These are phyloP conservation scores for Boletus coccyginus DNA, from an alignment of 768 basidiomycete species.

Conservation along the genomic window DNA sequence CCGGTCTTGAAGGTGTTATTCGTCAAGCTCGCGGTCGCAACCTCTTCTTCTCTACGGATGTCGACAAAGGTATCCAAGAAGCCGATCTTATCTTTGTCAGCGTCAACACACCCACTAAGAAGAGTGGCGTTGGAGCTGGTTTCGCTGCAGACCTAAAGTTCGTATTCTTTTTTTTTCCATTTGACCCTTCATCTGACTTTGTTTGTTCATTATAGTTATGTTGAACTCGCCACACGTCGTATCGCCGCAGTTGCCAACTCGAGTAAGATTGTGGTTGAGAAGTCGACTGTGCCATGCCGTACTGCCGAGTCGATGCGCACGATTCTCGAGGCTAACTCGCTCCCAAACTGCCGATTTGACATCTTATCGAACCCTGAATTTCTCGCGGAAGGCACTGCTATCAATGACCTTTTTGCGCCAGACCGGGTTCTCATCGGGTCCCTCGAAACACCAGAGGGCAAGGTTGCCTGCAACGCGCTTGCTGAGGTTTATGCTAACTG, in stretches of 20 bases:
- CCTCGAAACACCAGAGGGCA: conserved; percentile 84
- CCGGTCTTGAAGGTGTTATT: conserved; percentile 91
- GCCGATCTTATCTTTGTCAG: conserved; percentile 98
- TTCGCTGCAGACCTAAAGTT: conserved; percentile 99
- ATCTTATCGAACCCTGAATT: conserved; percentile 99
- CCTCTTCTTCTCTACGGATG: conserved; percentile 95
- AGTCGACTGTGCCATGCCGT: conserved; percentile 97
- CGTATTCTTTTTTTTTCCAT: conserved; percentile 30
- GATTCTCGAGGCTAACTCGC: conserved; percentile 98
- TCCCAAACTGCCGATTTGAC: conserved; percentile 86
- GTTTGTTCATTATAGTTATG: conserved; percentile 62
- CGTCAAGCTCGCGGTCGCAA: conserved; percentile 86
- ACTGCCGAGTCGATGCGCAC: conserved; percentile 99
- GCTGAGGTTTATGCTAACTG: conserved; percentile 89
- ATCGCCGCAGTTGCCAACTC: conserved; percentile 89
- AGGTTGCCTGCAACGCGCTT: conserved; percentile 74
- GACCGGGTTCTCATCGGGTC: conserved; percentile 98
- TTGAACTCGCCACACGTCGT: conserved; percentile 94
- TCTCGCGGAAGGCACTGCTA: conserved; percentile 97
- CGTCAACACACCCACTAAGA: conserved; percentile 99
- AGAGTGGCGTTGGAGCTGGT: conserved; percentile 94
- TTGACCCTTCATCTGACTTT: conserved; percentile 6
- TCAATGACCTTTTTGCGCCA: conserved; percentile 80
- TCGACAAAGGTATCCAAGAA: conserved; percentile 88
- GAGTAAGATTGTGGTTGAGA: conserved; percentile 98